These are phyloP conservation scores for Warburgia ugandensis DNA, from an alignment of 164 flowering plant genomes.

Conservation along the genomic window DNA sequence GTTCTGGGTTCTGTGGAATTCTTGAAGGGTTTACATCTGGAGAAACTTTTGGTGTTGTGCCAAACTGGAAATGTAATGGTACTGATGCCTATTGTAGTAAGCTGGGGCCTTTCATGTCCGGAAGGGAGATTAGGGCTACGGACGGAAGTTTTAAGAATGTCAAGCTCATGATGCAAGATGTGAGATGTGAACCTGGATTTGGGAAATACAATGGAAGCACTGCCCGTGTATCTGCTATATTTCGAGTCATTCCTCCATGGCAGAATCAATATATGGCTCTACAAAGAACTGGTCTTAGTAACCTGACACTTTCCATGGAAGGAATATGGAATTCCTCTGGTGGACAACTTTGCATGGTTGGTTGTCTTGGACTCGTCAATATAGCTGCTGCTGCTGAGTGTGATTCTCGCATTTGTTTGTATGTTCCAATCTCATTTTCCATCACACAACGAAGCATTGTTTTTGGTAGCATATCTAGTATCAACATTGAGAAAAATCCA, in stretches of 20 bases:
- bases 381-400: conserved; percentile 29
- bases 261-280: conserved; percentile 34
- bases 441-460: conserved; percentile 63
- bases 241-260: conserved; percentile 47
- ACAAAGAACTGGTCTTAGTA: conserved; percentile 49
- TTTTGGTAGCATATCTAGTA: conserved; percentile 55
- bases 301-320: conserved; percentile 68
- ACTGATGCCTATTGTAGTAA: conserved; percentile 52
- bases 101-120: conserved; percentile 57
- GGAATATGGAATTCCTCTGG: conserved; percentile 77
- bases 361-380: conserved; percentile 46
- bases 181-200: conserved; percentile 42
- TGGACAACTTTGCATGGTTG: conserved; percentile 94
- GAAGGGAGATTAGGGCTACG: conserved; percentile 40
- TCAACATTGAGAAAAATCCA: conserved; percentile 15
- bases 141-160: conserved; percentile 57
- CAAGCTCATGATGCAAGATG: conserved; percentile 44
- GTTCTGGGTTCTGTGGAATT: conserved; percentile 41
- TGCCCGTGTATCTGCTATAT: conserved; percentile 51
- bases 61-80: conserved; percentile 78
- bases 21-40: conserved; percentile 32
- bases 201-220: conserved; percentile 17
- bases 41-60: conserved; percentile 40
- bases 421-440: conserved; percentile 58
- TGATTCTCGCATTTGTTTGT: conserved; percentile 57